Evolutionary conservation across 2,329 filamentous ascomycete species (phyloP), one percentile per base, ranked within the genome.

Genomic region (Xylaria sp.): DNA sequence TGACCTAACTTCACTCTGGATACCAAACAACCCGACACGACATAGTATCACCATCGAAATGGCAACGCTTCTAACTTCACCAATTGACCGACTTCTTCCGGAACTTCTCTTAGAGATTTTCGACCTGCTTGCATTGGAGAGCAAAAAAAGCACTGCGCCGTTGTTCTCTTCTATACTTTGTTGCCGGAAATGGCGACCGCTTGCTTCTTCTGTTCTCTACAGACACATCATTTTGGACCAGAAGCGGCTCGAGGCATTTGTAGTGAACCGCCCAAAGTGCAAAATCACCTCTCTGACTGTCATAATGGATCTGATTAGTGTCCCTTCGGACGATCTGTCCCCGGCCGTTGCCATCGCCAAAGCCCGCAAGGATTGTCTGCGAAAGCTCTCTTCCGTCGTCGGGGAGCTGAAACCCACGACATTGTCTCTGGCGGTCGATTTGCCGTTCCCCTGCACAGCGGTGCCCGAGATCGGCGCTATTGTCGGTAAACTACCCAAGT

Each of bases 131-230:
- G 39, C 39, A 10, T 41, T 41, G 39, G 8, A 41, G 9, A 41
- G 39, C 39, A 46, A 15, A 13, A 18, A 52, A 6, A 52, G 50
- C 50, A 52, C 18, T 15, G 50, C 50, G 15, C 12, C 23, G 13
- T 18, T 63, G 20, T 10, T 62, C 15, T 41, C 59, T 12, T 61
- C n/a, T 9, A 64, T 64, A 13, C 41, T 56, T 1, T 64, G 61
- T 25, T 64, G 61, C 13, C 39, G 39, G 39, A 50, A 56, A 64
- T 64, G 61, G 61, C 51, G 28, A 10, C 41, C 52, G 13, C 39
- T 64, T 37, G 61, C 61, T 28, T 56, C 61, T 8, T 56, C 61
- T 39, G 32, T 64, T n/a, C 23, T 64, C 13, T 64, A 64, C 39
- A 50, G 41, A 20, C 61, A 57, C 20, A 28, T 64, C n/a, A 52